Evolutionary conservation across 768 basidiomycete species (phyloP).

Genomic region (Russula virescens): DNA sequence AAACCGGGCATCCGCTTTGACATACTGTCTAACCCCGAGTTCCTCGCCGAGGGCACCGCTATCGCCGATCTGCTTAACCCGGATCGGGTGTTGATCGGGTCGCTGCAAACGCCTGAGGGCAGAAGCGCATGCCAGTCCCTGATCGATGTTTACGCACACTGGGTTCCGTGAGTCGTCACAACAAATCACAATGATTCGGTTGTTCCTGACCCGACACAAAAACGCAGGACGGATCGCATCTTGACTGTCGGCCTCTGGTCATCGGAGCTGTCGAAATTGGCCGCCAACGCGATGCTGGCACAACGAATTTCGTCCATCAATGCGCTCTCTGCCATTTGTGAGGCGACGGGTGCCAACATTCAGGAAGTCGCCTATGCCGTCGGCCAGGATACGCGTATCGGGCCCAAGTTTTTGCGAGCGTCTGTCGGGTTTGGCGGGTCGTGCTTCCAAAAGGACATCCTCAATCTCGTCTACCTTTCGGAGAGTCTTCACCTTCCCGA

Average conservation of each 20-base stretch:
- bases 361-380: slow-evolving; percentile 95
- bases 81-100: slow-evolving; percentile 96
- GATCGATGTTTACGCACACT: slow-evolving; percentile 83
- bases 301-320: slow-evolving; percentile 99
- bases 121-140: slow-evolving; percentile 73
- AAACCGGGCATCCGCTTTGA: slow-evolving; percentile 88
- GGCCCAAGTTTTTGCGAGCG: slow-evolving; percentile 92
- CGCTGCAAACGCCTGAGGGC: slow-evolving; percentile 85
- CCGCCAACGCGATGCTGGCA: slow-evolving; percentile 98
- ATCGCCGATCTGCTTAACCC: slow-evolving; percentile 83
- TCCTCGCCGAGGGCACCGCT: slow-evolving; percentile 97
- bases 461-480: slow-evolving; percentile 96
- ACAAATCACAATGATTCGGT: background rate
- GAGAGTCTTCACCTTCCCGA: slow-evolving; percentile 94
- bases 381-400: slow-evolving; percentile 88
- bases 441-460: slow-evolving; percentile 99
- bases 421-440: slow-evolving; percentile 96
- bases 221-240: slow-evolving; percentile 59
- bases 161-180: slow-evolving; percentile 76
- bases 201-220: background rate
- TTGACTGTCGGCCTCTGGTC: slow-evolving; percentile 97
- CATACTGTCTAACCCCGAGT: slow-evolving; percentile 99
- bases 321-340: slow-evolving; percentile 96
- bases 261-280: slow-evolving; percentile 96
- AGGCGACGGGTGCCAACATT: slow-evolving; percentile 97